Conservation (phyloP, 768 basidiomycete genomes). For the Pleurotus djamor region DNA sequence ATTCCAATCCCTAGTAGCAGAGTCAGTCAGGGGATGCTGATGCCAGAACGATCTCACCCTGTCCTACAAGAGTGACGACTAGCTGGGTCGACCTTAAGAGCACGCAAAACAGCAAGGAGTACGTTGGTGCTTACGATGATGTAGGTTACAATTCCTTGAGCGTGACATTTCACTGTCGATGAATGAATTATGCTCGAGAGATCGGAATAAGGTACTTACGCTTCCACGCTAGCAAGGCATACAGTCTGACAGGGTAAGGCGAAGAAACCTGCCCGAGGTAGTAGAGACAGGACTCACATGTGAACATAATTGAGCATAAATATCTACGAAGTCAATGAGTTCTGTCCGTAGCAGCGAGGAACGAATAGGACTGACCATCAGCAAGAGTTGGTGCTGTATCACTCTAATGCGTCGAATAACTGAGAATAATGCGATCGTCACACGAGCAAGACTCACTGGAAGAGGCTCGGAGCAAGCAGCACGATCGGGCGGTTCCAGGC, state of each 20-base stretch:
- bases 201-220: background rate
- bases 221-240: background rate
- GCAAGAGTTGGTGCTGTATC: background rate
- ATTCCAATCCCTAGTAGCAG: too few relatives aligned
- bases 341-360: background rate
- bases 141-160: background rate
- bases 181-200: background rate
- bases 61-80: too few relatives aligned
- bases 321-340: background rate
- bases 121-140: background rate
- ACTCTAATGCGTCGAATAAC: background rate
- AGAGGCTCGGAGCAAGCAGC: background rate
- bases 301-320: background rate
- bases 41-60: too few relatives aligned
- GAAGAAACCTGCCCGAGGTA: too few relatives aligned
- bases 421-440: background rate
- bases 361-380: background rate
- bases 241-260: background rate
- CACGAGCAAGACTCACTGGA: background rate
- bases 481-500: background rate
- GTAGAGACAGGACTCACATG: background rate
- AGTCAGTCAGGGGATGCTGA: too few relatives aligned
- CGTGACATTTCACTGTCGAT: background rate
- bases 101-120: background rate
- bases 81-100: too few relatives aligned